Base-by-base conservation (phyloP, 495 filamentous ascomycete genomes). In the Aspergillus saccharolyticus region DNA sequence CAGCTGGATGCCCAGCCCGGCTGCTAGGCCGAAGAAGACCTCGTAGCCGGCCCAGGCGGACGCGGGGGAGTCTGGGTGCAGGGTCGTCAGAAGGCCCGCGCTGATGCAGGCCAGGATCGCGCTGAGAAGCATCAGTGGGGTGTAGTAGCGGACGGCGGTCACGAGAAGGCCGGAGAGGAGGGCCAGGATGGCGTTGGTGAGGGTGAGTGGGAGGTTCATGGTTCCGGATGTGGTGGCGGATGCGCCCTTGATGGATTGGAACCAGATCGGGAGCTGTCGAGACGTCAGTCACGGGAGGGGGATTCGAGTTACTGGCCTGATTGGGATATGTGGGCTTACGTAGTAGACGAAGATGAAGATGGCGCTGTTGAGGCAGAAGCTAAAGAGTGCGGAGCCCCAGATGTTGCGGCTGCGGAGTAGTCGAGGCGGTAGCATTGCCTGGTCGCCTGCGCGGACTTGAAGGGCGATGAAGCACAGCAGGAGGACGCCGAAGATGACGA, bases 1-100 rank as follows among this genome's bases (percentile, higher is more conserved):
- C 46, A 85, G 82, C 65, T 91, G 89, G 79, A 90, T 81, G n/a
- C 88, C 87, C 9, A 83, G 70, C 0, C 89, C 89, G 6, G 90
- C 64, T 7, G 88, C 89, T 12, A 87, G 77, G 33, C 89, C 89
- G 52, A 78, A 81, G n/a, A 91, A 57, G 53, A 89, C 76, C 64
- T 89, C 82, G 62, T 83, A 90, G 16, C 85, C 86, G 50, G 87
- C 83, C 87, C 86, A 91, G 28, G 77, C 71, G 4, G 72, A 55
- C 20, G 74, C 72, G 17, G 64, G 62, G 1, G 83, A 83, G 54
- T 80, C 67, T 1, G 74, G 49, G 24, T 76, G 73, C 45, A 89
- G 76, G 1, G 85, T 85, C 0, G 82, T 83, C 19, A 91, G 62
- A 16, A 91, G 67, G 0, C 88, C 89, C 10, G 82, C 72, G 0